Conservation (phyloP, 176 grass and related monocot genomes). For the Cymbopogon citratus region DNA sequence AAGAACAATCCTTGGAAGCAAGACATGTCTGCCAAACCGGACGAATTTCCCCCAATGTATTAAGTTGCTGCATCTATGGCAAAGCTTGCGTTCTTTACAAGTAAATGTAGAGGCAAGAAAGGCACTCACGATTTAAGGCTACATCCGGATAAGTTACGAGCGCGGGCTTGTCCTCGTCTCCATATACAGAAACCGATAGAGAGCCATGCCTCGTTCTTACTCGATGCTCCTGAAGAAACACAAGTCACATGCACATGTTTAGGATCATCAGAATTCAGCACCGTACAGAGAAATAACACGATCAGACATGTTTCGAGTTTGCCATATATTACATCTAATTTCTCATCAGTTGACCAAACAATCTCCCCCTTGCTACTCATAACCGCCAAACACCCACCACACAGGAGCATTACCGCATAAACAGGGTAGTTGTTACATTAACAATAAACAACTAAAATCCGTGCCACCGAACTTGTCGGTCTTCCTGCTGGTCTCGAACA, state of each 20-base stretch:
- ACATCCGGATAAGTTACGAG: slow-evolving; percentile 75
- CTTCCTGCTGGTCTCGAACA: not conserved
- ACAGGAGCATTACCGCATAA: not conserved
- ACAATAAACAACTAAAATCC: not conserved
- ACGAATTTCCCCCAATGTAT: not conserved
- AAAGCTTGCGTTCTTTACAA: not conserved
- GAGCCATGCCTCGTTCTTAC: too few relatives aligned
- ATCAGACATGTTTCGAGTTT: not conserved
- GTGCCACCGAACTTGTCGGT: not conserved
- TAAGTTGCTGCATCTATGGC: not conserved
- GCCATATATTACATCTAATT: not conserved
- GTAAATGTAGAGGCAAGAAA: too few relatives aligned
- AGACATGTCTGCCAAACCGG: slow-evolving; percentile 72
- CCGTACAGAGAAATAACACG: not conserved
- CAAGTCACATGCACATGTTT: not conserved
- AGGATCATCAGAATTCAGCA: not conserved
- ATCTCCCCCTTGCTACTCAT: not conserved
- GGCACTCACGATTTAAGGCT: slow-evolving; percentile 62
- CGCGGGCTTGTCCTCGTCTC: too few relatives aligned
- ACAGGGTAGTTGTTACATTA: not conserved
- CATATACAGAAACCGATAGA: too few relatives aligned
- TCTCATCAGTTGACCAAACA: not conserved
- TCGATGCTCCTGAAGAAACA: slow-evolving; percentile 33
- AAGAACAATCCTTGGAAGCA: slow-evolving; percentile 99
- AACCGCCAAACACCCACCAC: not conserved